Evolutionary conservation across 129 eudicot species (phyloP), one percentile per base, ranked within the genome.

Genomic region (Deinandra increscens): DNA sequence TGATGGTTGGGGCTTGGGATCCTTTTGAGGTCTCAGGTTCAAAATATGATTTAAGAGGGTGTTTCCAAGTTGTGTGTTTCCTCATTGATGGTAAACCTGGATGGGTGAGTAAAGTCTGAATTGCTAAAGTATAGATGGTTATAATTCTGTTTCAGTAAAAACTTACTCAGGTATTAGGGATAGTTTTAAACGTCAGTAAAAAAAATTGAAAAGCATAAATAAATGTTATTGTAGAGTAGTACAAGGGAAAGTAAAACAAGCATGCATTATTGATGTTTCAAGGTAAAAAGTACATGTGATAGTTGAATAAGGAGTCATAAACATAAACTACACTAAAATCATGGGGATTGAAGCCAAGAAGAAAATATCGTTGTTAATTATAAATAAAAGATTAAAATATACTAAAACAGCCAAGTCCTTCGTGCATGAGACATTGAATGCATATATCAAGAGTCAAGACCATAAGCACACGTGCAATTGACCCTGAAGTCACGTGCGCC

Each of bases 381-480:
- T 14, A 7, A 7, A 60, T 60, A 26, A 48, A 59, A n/a, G n/a
- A 49, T 49, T n/a, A 33, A 19, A 51, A 53, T 74, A 74, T 34
- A 76, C 68, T 68, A 76, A 51, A 75, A 45, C 45, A 18, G 2
- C 38, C 22, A 63, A 39, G 65, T 64, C 46, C 23, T 74, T 74
- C 17, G 79, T 63, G 66, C 48, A 50, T 76, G 75, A 6, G 81
- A 69, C 81, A 76, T 76, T 48, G 65, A 76, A 69, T 77, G 65
- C 76, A 69, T 12, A 64, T 39, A 69, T 62, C 81, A 69, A 77
- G 81, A 39, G 50, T 62, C 81, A 69, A 77, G 81, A 61, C 75
- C 70, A 69, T 69, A 69, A 77, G 20, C 81, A 77, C 81, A 69
- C 81, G 76, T 77, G 81, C 81, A 77, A 60, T 66, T 38, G 71